A percentile compares a stretch with the other conserved stretches of the same genome.
Conservation (phyloP, 2,329 filamentous ascomycete genomes). For the Verticillium zaregamsianum region DNA sequence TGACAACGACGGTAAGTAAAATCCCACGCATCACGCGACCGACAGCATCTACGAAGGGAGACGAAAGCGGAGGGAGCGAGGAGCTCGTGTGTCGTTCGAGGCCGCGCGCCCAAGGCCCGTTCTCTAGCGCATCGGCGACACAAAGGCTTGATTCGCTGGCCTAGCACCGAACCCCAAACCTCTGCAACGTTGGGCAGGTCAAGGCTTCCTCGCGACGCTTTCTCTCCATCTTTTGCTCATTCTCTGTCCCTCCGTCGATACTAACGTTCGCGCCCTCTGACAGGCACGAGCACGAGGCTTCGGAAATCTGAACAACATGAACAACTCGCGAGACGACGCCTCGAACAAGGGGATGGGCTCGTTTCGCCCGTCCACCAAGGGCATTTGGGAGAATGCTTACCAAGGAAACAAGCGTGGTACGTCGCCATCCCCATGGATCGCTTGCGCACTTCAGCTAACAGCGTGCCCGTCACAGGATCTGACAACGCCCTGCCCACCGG, state of each 20-base stretch:
- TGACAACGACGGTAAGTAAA: not conserved
- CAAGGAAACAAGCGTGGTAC: not conserved
- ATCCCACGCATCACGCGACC: not conserved
- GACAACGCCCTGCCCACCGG: conserved; percentile 34
- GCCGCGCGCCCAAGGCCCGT: not conserved
- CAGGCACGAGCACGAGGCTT: conserved; percentile 35
- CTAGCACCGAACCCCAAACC: not conserved
- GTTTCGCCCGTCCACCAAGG: not conserved
- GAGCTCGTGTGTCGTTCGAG: not conserved
- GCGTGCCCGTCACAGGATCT: conserved; percentile 15
- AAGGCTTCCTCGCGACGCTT: not conserved
- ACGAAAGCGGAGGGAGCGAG: not conserved
- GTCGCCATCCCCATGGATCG: no score
- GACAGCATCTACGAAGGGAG: not conserved
- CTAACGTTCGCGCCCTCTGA: conserved; percentile 8
- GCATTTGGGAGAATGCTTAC: not conserved
- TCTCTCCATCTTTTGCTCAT: not conserved
- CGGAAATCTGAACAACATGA: conserved; percentile 28
- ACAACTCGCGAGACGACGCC: conserved; percentile 24
- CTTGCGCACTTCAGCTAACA: not conserved
- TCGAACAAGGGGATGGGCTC: conserved; percentile 1
- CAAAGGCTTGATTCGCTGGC: not conserved
- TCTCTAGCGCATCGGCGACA: not conserved
- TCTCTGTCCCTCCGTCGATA: not conserved
- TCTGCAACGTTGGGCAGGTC: not conserved